A percentile compares a stretch with the other conserved stretches of the same genome.
phyloP scores from a whole-genome alignment of 2,329 filamentous ascomycete species.

The Aspergillus nomiae region DNA sequence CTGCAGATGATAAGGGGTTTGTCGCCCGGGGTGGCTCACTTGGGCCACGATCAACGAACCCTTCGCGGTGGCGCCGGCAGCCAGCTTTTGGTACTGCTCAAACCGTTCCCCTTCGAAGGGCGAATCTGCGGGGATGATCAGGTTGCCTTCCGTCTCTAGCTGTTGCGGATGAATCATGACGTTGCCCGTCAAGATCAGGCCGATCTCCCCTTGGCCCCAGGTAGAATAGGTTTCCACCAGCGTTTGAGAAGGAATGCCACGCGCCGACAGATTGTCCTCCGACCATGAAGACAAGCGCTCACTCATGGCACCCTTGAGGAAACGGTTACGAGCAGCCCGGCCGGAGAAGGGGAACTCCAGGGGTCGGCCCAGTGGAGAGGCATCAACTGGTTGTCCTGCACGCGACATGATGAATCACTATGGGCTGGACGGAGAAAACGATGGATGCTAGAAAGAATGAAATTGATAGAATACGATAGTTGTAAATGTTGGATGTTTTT shows the following conservation, averaged over 20 bases:
- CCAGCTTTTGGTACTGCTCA: conserved; percentile 60
- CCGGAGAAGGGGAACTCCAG: too few species aligned
- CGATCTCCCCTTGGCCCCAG: conserved; percentile 62
- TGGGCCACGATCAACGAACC: conserved; percentile 62
- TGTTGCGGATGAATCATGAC: conserved; percentile 64
- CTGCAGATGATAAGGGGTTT: conserved; percentile 50
- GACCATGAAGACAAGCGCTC: conserved; percentile 66
- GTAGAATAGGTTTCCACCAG: conserved; percentile 61
- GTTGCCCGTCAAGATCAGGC: conserved; percentile 56
- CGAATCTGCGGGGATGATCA: conserved; percentile 58
- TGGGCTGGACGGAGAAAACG: too few species aligned
- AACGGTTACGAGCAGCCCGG: conserved; percentile 59
- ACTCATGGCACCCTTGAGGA: conserved; percentile 69
- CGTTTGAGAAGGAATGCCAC: conserved; percentile 57
- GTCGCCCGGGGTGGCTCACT: conserved; percentile 64
- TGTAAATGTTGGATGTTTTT: too few species aligned
- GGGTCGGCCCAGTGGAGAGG: too few species aligned
- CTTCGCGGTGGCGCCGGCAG: conserved; percentile 56
- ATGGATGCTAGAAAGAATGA: too few species aligned
- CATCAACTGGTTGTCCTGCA: too few species aligned
- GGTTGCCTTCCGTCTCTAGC: conserved; percentile 58
- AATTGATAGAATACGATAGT: too few species aligned
- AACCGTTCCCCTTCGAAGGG: conserved; percentile 60
- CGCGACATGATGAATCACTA: too few species aligned
- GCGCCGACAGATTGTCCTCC: conserved; percentile 51